Evolutionary conservation across 345 rosid genomes (phyloP), one percentile per base, ranked within the genome.

Genomic region (Eucalyptus grandis): DNA sequence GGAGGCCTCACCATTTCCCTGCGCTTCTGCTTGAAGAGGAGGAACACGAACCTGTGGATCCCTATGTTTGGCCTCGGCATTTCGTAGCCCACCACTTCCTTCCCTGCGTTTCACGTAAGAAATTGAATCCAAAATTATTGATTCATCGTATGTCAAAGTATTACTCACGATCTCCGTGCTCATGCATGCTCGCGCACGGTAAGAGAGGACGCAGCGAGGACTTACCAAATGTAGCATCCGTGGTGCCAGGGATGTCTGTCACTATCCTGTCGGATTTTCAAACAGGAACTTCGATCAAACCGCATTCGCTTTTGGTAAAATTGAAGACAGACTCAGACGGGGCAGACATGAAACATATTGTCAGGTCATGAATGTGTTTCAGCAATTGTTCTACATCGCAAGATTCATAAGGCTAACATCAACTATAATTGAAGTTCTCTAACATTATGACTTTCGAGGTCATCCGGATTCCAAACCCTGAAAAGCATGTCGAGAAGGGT

Each of bases 171-270:
- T 65, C 77, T 65, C 77, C 77, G 21, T 34, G 40, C 40, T 65
- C 31, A 9, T 15, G 77, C 77, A n/a, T 40, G 85, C 47, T 40
- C 47, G 85, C 47, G 47, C 47, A 4, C 27, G 15, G 85, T 4
- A 40, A 11, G 49, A 44, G 30, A 26, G 54, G 87, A 54, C 16
- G 62, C 12, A 15, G 47, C 21, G 43, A 69, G 77, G 83, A 86
- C 96, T 93, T 90, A 96, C 99, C 99, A 30, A 97, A 97, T 58
- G 96, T 92, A 49, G 89, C 94, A 94, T 96, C 97, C 3, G 99
- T 96, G 51, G 99, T 96, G 7, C 98, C 99, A 9, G 99, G 99
- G 89, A 97, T 96, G 91, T 96, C 97, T 15, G 98, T 96, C 49
- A 96, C 99, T 93, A 97, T 95, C 99, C 99, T 96, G 94, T 77